phyloP scores from a whole-genome alignment of 1,139 yeast genomes.

The Yamadazyma membranifaciens region DNA sequence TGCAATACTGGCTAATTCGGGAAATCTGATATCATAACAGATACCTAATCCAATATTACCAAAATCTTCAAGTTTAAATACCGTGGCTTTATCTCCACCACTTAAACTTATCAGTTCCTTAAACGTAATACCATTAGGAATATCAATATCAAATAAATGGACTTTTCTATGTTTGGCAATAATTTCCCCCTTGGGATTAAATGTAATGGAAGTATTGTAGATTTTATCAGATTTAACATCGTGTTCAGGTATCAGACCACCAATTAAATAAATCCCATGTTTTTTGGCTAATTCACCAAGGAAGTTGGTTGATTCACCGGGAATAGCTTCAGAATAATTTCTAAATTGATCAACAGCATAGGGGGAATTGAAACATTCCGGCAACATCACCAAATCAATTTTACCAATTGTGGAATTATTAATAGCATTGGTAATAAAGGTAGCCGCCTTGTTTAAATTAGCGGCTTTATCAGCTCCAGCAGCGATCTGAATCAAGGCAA shows the following conservation, averaged over 20 bases:
- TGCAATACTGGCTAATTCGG: slow-evolving; percentile 81
- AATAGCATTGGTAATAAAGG: slow-evolving; percentile 51
- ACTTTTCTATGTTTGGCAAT: slow-evolving; percentile 87
- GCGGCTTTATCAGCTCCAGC: slow-evolving; percentile 67
- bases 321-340: slow-evolving; percentile 76
- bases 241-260: slow-evolving; percentile 89
- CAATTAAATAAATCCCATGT: slow-evolving; percentile 63
- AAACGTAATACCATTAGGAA: slow-evolving; percentile 85
- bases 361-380: slow-evolving; percentile 96
- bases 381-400: slow-evolving; percentile 66
- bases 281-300: slow-evolving; percentile 64
- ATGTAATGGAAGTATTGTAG: slow-evolving; percentile 82
- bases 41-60: slow-evolving; percentile 88
- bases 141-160: slow-evolving; percentile 87
- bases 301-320: slow-evolving; percentile 69
- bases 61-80: slow-evolving; percentile 62
- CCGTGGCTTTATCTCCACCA: slow-evolving; percentile 80
- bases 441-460: slow-evolving; percentile 53
- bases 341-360: slow-evolving; percentile 85
- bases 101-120: slow-evolving; percentile 74
- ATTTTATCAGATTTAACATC: slow-evolving; percentile 50
- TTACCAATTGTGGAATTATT: slow-evolving; percentile 41
- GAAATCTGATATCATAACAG: slow-evolving; percentile 91
- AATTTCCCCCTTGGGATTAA: slow-evolving; percentile 65
- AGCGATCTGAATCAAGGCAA: slow-evolving; percentile 76